Evolutionary conservation across 345 rosid species (phyloP).

Genomic region (Brassica juncea): DNA sequence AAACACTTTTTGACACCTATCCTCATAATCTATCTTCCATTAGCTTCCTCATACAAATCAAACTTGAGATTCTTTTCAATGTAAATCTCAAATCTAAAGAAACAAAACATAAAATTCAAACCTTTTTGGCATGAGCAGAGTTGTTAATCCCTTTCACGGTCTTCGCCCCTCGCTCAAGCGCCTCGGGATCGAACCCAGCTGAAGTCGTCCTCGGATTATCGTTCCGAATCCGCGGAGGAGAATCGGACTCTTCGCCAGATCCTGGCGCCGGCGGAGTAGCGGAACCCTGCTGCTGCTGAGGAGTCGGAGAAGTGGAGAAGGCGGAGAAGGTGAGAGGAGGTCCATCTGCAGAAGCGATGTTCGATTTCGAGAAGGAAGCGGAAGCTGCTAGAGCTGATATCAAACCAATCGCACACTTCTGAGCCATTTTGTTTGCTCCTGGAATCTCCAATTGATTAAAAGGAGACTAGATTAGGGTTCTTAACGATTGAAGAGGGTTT

Average conservation of each 20-base stretch:
- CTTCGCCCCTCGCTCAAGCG: slow-evolving; percentile 84
- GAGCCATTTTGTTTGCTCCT: slow-evolving; percentile 49
- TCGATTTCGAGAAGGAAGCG: slow-evolving; percentile 47
- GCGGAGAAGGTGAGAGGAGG: slow-evolving; percentile 60
- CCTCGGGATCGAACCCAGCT: slow-evolving; percentile 90
- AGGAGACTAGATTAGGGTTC: background rate
- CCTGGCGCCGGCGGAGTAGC: slow-evolving; percentile 37
- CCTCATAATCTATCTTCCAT: background rate
- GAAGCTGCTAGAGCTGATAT: slow-evolving; percentile 75
- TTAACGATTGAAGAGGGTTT: background rate
- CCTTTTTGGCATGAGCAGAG: slow-evolving; percentile 83
- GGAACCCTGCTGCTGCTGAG: slow-evolving; percentile 40
- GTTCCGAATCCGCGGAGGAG: slow-evolving; percentile 56
- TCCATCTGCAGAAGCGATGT: slow-evolving; percentile 61
- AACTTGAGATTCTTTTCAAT: background rate
- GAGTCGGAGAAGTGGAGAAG: slow-evolving; percentile 38
- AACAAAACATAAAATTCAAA: slow-evolving; percentile 10
- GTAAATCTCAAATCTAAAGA: background rate
- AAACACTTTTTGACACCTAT: background rate
- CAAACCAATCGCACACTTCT: slow-evolving; percentile 53
- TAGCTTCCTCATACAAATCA: background rate
- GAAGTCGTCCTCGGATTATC: slow-evolving; percentile 78
- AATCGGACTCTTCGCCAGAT: slow-evolving; percentile 40
- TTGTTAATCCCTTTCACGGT: slow-evolving; percentile 64
- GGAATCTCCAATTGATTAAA: background rate